Conservation (phyloP, 768 basidiomycete species). For the Suillus hirtellus region DNA sequence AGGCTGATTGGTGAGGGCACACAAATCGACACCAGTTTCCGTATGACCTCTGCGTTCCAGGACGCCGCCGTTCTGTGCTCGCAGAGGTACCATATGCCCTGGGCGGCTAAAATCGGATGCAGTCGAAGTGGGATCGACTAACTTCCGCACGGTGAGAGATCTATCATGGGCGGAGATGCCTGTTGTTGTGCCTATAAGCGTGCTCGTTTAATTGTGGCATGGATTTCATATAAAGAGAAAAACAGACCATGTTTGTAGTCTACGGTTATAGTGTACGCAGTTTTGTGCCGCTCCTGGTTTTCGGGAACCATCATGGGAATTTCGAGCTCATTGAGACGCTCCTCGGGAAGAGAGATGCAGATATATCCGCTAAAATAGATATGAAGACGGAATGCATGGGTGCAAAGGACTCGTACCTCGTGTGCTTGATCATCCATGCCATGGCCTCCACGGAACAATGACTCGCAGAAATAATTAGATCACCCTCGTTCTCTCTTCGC, state of each 20-base stretch:
- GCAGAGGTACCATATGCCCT: constrained; percentile 93
- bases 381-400: constrained; percentile 9
- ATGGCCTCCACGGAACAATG: constrained; percentile 92
- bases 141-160: constrained; percentile 79
- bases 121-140: constrained; percentile 59
- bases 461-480: constrained; percentile 85
- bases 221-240: not conserved
- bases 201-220: not conserved
- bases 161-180: constrained; percentile 98
- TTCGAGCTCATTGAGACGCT: constrained; percentile 72
- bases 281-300: constrained; percentile 89
- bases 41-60: constrained; percentile 91
- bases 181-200: constrained; percentile 74
- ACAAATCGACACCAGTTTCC: constrained; percentile 87
- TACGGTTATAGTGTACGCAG: constrained; percentile 94
- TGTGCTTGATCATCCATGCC: constrained; percentile 98
- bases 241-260: constrained; percentile 83
- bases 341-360: constrained; percentile 79
- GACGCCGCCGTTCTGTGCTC: constrained; percentile 84
- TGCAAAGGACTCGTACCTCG: constrained; percentile 61
- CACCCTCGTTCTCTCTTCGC: constrained; percentile 94
- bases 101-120: constrained; percentile 85
- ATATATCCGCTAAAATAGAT: constrained; percentile 76
- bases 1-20: constrained; percentile 63
- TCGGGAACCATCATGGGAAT: constrained; percentile 93